A percentile compares a stretch with the other conserved stretches of the same genome.
phyloP scores from a whole-genome alignment of 2,329 filamentous ascomycete genomes.

The Alternaria consortialis region DNA sequence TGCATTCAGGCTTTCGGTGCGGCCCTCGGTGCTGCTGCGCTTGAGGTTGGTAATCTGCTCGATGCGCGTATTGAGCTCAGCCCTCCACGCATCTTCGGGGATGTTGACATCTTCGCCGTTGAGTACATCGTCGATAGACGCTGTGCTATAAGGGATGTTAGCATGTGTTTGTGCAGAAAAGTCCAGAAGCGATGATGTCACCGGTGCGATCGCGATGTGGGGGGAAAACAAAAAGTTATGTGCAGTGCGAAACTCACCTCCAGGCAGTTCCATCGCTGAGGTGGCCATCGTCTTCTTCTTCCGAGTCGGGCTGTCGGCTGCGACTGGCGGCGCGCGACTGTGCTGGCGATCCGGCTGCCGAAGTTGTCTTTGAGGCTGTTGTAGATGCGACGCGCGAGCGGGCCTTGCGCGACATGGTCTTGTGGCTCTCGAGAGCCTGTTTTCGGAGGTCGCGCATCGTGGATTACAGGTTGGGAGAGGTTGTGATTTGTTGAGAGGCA shows the following conservation, averaged over 20 bases:
- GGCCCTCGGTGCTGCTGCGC: conserved; percentile 75
- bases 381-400: conserved; percentile 65
- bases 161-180: conserved; percentile 21
- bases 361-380: conserved; percentile 66
- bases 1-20: conserved; percentile 69
- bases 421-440: conserved; percentile 75
- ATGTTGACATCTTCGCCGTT: conserved; percentile 60
- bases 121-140: conserved; percentile 72
- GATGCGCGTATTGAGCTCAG: conserved; percentile 71
- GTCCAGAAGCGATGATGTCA: conserved; percentile 41
- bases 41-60: conserved; percentile 79
- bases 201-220: conserved; percentile 12
- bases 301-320: conserved; percentile 68
- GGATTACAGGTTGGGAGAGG: neutral
- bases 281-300: conserved; percentile 65
- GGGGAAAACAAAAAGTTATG: conserved; percentile 18
- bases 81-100: conserved; percentile 65
- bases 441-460: conserved; percentile 71
- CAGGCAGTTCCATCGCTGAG: conserved; percentile 67
- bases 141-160: conserved; percentile 58
- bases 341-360: conserved; percentile 65
- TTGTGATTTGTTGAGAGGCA: neutral
- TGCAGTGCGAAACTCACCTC: conserved; percentile 56
- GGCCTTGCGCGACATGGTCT: conserved; percentile 76
- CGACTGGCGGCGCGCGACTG: conserved; percentile 61